phyloP scores from a whole-genome alignment of 306 rosid species.

The Leucaena leucocephala region DNA sequence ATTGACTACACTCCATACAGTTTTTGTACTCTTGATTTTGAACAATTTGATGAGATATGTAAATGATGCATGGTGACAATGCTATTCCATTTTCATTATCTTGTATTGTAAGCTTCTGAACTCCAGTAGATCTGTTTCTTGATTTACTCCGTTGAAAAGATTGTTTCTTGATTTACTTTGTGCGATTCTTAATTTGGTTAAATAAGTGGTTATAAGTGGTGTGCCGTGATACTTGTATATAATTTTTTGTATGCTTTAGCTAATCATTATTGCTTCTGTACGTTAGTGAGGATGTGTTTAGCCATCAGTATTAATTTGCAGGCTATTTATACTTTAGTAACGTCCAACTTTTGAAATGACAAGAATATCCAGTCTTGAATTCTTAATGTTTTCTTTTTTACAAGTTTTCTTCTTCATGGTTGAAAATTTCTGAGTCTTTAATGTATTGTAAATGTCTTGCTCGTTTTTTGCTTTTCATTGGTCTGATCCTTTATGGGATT shows the following conservation, averaged over 20 bases:
- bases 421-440: neutral
- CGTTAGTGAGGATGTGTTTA: neutral
- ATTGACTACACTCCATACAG: neutral
- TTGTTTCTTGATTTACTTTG: neutral
- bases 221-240: neutral
- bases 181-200: neutral
- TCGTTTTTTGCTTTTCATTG: neutral
- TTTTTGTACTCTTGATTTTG: conserved; percentile 9
- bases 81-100: conserved; percentile 2
- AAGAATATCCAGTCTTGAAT: neutral
- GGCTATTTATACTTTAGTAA: neutral
- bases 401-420: neutral
- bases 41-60: conserved; percentile 6
- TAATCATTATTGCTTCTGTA: neutral
- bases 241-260: neutral
- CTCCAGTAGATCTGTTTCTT: neutral
- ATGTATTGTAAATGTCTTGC: neutral
- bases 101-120: conserved; percentile 16
- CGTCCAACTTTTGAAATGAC: neutral
- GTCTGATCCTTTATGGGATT: neutral
- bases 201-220: neutral
- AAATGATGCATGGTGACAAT: conserved; percentile 7
- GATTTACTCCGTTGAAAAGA: neutral
- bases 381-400: neutral
- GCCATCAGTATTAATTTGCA: neutral